Evolutionary conservation across 768 basidiomycete genomes (phyloP).

Genomic region (Punctularia strigosozonata): DNA sequence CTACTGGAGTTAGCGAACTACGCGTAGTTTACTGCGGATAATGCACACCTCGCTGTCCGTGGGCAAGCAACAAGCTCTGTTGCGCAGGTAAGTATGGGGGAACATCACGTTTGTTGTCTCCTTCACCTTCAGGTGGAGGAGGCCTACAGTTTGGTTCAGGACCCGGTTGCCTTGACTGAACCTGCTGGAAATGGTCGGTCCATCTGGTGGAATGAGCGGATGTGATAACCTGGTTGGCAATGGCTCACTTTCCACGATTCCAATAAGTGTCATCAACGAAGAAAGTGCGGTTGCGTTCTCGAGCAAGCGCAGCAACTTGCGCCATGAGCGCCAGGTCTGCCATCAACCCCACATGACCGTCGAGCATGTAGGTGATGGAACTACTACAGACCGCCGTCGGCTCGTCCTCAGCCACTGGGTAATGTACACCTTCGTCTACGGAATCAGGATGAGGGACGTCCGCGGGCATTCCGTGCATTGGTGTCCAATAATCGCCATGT

Average conservation of each 20-base stretch:
- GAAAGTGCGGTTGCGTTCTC: constrained; percentile 55
- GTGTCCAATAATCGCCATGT: constrained; percentile 47
- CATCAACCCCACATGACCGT: constrained; percentile 51
- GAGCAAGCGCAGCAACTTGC: constrained; percentile 53
- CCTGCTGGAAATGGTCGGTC: constrained; percentile 53
- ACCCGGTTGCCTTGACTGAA: constrained; percentile 40
- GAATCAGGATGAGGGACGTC: constrained; percentile 14
- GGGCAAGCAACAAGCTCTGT: constrained; percentile 67
- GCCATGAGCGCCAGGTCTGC: constrained; percentile 58
- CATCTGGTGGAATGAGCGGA: constrained; percentile 28
- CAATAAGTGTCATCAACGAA: constrained; percentile 61
- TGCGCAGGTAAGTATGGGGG: constrained; percentile 1
- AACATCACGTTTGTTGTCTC: constrained; percentile 19
- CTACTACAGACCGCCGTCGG: constrained; percentile 31
- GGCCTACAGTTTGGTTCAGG: constrained; percentile 52
- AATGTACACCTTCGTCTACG: constrained; percentile 20
- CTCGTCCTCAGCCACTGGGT: constrained; percentile 14
- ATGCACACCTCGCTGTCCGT: constrained; percentile 45
- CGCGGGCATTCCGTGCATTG: too few relatives aligned
- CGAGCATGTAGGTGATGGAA: constrained; percentile 63
- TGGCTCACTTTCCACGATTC: constrained; percentile 57
- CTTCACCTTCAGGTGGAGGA: constrained; percentile 60
- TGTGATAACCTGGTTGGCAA: background rate
- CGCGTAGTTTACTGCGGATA: constrained; percentile 1
- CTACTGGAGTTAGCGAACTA: constrained; percentile 19